These are phyloP conservation scores for Nicotiana knightiana DNA, from an alignment of 257 asterid genomes.

Conservation along the genomic window DNA sequence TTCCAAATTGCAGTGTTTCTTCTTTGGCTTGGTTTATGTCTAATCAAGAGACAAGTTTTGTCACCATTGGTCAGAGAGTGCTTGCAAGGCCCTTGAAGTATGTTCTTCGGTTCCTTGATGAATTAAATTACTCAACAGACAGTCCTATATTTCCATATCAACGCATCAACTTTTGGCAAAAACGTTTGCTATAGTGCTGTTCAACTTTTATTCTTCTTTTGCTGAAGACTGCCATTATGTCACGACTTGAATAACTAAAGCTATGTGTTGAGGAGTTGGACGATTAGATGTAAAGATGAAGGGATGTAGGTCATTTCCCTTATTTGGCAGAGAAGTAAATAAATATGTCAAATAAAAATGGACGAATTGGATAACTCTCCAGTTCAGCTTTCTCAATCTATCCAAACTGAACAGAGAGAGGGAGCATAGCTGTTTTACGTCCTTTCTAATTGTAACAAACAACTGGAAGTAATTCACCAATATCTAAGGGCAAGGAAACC, in stretches of 20 bases:
- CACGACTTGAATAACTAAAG: too few relatives aligned
- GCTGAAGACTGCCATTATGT: neutral
- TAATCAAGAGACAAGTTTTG: conserved; percentile 97
- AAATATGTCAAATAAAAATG: neutral
- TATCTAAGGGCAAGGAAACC: neutral
- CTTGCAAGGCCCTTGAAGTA: conserved; percentile 96
- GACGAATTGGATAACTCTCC: neutral
- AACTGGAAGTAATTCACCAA: neutral
- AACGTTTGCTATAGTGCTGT: neutral
- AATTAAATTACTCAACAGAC: neutral
- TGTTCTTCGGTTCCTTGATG: conserved; percentile 22
- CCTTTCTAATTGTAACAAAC: neutral
- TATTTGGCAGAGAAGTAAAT: neutral
- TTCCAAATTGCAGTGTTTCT: conserved; percentile 71
- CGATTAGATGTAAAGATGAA: neutral
- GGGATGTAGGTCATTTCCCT: neutral
- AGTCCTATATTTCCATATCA: neutral
- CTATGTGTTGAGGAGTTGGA: neutral
- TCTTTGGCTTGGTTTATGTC: conserved; percentile 99
- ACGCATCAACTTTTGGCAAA: neutral
- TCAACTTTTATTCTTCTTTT: neutral
- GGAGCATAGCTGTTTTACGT: neutral
- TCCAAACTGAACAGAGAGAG: neutral
- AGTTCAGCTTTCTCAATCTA: neutral
- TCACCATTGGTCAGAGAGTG: conserved; percentile 98